Base-by-base conservation (phyloP, 495 filamentous ascomycete species). In the Jackrogersella minutella region DNA sequence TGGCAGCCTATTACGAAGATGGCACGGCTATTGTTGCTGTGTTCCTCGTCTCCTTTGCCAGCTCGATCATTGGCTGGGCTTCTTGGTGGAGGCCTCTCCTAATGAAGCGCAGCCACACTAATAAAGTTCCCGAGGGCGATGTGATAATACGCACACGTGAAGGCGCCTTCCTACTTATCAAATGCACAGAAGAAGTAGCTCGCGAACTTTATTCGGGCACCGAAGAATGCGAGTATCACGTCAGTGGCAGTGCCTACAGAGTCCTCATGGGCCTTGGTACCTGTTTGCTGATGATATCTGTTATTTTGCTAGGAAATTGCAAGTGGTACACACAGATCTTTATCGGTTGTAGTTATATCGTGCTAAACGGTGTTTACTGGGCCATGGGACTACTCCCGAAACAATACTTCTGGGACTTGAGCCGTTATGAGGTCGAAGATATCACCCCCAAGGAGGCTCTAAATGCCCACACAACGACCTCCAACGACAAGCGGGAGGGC, bases 181-280 rank as follows among this genome's bases (percentile, higher is more conserved):
- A 81, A 37, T 90, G 88, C 68, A 77, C 79, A 10, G 88, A 91
- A 74, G 81, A 87, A 8, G 81, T 90, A 6, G 83, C 87, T 7
- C 79, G 88, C 17, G 86, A 89, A 73, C 80, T 91, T 1, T 90
- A 90, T 70, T 79, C 75, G 9, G 85, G 85, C 28, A 85, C 84
- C 0, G 85, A 88, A 61, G 75, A 81, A 61, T 87, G 85, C 74
- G 69, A 79, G 16, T 84, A 87, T 55, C 76, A 78, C 30, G 79
- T 86, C 6, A 70, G 71, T 10, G 78, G 78, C 1, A 64, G 54
- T 1, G 67, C 69, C 17, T 81, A 84, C 70, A 77, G 82, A n/a
- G 54, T 75, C 13, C 80, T 87, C 8, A 84, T 88, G 70, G 87
- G 78, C 0, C 31, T 82, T 19, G 86, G 84, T 22, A 89, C 86